Base-by-base conservation (phyloP, 129 eudicot genomes). In the Calendula officinalis region DNA sequence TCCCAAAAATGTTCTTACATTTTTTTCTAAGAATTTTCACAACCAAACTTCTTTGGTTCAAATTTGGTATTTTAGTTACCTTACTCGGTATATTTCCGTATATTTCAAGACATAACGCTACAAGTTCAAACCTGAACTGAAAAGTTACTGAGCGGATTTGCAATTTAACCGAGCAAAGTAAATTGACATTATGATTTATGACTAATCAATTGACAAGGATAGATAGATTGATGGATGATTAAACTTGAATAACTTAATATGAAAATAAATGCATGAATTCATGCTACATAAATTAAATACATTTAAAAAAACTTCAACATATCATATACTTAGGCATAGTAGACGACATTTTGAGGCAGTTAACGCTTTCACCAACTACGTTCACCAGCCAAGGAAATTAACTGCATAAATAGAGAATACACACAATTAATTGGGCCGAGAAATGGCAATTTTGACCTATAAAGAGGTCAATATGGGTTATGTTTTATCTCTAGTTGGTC, bases 351-450 rank as follows among this genome's bases (percentile, higher is more conserved):
- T 39, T 71, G 15, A 51, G 46, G 71, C 66, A 27, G 34, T 39
- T 22, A 14, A 55, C 30, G 11, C 44, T 17, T 45, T 74, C 61
- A 68, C 71, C 72, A 52, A 36, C 78, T 40, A 15, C 17, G 13
- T 30, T 67, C 59, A 5, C 69, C 84, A 10, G 84, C 71, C 66
- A 85, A 61, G n/a, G 71, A 78, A 30, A 75, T 71, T 34, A 77
- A 73, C 86, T 81, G 86, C 82, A 75, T 30, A 40, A 37, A 36
- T 36, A 43, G 48, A 43, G 51, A 61, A 36, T 36, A 48, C 7
- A 12, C 51, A 14, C 41, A 16, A 3, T 54, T 61, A 62, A 17
- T 41, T 33, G 37, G 10, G 38, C 58, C 58, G 17, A 53, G 17
- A 53, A 35, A 32, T 5, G 56, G 1, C 22, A 50, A 41, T 3